Conservation (phyloP, 495 filamentous ascomycete species). For the Haplographium delicatum region DNA sequence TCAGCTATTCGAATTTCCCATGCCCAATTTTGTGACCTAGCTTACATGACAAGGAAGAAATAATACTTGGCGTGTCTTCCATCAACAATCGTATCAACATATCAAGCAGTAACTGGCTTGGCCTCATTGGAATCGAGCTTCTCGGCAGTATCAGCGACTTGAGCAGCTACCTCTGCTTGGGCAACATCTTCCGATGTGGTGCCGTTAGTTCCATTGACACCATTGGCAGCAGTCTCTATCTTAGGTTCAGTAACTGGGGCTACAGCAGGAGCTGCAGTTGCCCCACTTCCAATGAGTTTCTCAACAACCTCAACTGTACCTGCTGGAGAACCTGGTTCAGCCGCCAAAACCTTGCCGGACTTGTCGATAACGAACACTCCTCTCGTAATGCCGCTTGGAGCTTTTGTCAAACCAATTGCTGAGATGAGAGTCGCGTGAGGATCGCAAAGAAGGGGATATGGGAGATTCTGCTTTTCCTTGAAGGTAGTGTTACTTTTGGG, state of each 20-base stretch:
- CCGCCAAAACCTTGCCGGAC: constrained; percentile 57
- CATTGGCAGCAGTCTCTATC: constrained; percentile 1
- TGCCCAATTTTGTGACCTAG: not conserved
- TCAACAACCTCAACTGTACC: constrained; percentile 47
- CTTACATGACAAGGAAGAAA: constrained; percentile 1
- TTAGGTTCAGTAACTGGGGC: not conserved
- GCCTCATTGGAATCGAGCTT: constrained; percentile 24
- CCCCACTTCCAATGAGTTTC: constrained; percentile 32
- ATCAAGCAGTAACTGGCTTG: constrained; percentile 4
- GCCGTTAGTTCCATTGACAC: constrained; percentile 20
- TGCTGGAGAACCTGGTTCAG: constrained; percentile 54
- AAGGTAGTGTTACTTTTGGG: constrained; percentile 89
- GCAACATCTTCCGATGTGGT: constrained; percentile 20
- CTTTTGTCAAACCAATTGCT: constrained; percentile 73
- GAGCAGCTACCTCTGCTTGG: constrained; percentile 18
- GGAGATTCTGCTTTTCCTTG: constrained; percentile 80
- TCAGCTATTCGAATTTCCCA: constrained; percentile 7
- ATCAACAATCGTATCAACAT: too few species aligned
- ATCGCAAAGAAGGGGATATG: constrained; percentile 86
- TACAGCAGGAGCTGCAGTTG: constrained; percentile 14
- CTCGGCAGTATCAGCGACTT: constrained; percentile 25
- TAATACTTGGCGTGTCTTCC: too few species aligned
- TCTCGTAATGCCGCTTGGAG: constrained; percentile 67
- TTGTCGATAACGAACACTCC: constrained; percentile 89
- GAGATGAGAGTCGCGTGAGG: constrained; percentile 61